These are phyloP conservation scores for Pichia inconspicua DNA, from an alignment of 1,139 yeast genomes.

Conservation along the genomic window DNA sequence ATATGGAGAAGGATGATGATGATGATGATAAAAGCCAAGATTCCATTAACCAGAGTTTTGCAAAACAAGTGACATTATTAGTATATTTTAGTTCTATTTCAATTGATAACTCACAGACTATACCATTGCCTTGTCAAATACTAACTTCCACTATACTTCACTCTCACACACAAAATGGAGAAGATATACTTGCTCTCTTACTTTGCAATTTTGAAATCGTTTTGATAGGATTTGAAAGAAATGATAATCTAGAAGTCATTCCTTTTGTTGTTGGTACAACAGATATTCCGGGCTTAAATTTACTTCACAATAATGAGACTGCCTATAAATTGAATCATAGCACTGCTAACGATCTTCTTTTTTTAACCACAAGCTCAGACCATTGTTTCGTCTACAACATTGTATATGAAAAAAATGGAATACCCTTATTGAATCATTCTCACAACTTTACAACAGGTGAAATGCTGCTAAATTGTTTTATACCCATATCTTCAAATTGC, in stretches of 20 bases:
- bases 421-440: constrained; percentile 3
- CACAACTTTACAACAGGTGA: neutral
- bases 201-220: constrained; percentile 14
- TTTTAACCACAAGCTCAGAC: neutral
- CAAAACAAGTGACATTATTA: constrained; percentile 15
- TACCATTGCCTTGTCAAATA: constrained; percentile 18
- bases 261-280: constrained; percentile 2
- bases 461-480: constrained; percentile 3
- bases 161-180: constrained; percentile 7
- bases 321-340: neutral
- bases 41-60: neutral
- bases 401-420: constrained; percentile 11
- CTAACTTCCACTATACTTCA: constrained; percentile 21
- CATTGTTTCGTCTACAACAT: constrained; percentile 8
- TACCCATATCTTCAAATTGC: constrained; percentile 1
- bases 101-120: constrained; percentile 16
- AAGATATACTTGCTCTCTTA: constrained; percentile 3
- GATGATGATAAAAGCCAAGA: neutral
- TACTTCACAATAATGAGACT: neutral
- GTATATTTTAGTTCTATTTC: constrained; percentile 21
- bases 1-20: neutral
- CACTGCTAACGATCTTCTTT: neutral
- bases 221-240: constrained; percentile 16
- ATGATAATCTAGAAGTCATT: neutral
- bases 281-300: neutral